A percentile compares a stretch with the other conserved stretches of the same genome.
phyloP scores from a whole-genome alignment of 257 asterid genomes.

The Leonotis leonurus region DNA sequence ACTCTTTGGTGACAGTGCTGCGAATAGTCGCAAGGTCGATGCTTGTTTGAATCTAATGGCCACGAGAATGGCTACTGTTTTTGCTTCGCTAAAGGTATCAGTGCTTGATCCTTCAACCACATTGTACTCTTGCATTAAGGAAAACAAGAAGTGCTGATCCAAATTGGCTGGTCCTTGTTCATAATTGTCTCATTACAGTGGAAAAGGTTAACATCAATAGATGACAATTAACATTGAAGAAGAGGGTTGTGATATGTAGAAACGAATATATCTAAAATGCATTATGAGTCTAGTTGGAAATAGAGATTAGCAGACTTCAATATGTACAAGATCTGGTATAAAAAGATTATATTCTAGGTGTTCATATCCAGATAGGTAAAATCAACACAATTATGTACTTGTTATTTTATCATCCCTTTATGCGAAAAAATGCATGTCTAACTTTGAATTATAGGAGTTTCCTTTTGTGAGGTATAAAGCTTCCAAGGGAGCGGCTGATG shows the following conservation, averaged over 20 bases:
- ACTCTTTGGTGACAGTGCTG: slow-evolving; percentile 67
- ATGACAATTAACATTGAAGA: too few species aligned
- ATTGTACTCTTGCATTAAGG: not conserved
- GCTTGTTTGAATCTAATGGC: slow-evolving; percentile 73
- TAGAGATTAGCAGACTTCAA: too few species aligned
- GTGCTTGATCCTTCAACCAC: slow-evolving; percentile 2
- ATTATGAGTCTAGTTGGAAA: too few species aligned
- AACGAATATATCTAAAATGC: too few species aligned
- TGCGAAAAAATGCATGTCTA: too few species aligned
- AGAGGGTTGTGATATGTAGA: too few species aligned
- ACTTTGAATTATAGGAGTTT: slow-evolving; percentile 50
- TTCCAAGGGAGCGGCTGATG: slow-evolving; percentile 51
- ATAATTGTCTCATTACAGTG: not conserved
- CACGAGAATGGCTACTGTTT: slow-evolving; percentile 76
- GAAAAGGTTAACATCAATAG: too few species aligned
- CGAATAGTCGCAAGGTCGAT: slow-evolving; percentile 47
- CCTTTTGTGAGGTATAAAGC: slow-evolving; percentile 79
- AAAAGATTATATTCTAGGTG: not conserved
- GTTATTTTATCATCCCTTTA: not conserved
- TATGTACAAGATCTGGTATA: too few species aligned
- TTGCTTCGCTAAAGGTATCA: slow-evolving; percentile 97
- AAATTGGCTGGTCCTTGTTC: not conserved
- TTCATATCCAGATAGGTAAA: slow-evolving; percentile 6
- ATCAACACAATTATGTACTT: slow-evolving; percentile 2
- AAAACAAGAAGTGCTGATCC: slow-evolving; percentile 2